Conservation (phyloP, 139 green algal species). For the Chlorella sp. region DNA sequence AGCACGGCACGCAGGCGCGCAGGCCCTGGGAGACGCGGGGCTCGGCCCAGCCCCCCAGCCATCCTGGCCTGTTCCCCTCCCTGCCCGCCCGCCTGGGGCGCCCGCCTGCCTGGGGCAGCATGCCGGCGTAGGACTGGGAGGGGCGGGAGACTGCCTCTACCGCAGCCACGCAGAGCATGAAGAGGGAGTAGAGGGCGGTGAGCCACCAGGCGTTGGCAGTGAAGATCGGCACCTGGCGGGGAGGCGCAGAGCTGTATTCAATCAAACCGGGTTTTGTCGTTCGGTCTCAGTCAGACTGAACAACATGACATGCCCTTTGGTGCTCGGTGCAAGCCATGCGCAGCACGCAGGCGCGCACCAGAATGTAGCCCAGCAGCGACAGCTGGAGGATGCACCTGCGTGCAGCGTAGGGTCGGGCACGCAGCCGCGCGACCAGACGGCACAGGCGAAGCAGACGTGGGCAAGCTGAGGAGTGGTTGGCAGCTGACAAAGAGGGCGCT, state of each 20-base stretch:
- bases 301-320: too few relatives aligned
- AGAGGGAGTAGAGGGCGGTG: constrained; percentile 56
- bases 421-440: background rate
- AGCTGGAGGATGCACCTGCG: constrained; percentile 63
- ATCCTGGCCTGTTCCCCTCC: too few relatives aligned
- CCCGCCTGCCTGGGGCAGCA: constrained; percentile 28
- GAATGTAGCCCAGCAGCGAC: constrained; percentile 71
- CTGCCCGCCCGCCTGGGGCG: too few relatives aligned
- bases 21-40: too few relatives aligned
- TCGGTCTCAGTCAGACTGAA: too few relatives aligned
- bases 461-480: background rate
- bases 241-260: too few relatives aligned
- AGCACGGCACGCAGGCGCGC: too few relatives aligned
- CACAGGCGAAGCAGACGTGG: background rate
- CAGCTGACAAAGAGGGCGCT: background rate
- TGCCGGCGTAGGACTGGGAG: constrained; percentile 39
- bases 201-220: constrained; percentile 46
- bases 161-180: constrained; percentile 75
- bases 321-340: too few relatives aligned
- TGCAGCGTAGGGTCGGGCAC: background rate
- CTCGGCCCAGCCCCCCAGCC: too few relatives aligned
- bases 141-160: constrained; percentile 67
- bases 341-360: too few relatives aligned
- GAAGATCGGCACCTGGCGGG: constrained; percentile 87
- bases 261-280: too few relatives aligned